Evolutionary conservation across 1,284 basidiomycete species (phyloP), one percentile per base, ranked within the genome.

Genomic region (Microbotryum violaceum): DNA sequence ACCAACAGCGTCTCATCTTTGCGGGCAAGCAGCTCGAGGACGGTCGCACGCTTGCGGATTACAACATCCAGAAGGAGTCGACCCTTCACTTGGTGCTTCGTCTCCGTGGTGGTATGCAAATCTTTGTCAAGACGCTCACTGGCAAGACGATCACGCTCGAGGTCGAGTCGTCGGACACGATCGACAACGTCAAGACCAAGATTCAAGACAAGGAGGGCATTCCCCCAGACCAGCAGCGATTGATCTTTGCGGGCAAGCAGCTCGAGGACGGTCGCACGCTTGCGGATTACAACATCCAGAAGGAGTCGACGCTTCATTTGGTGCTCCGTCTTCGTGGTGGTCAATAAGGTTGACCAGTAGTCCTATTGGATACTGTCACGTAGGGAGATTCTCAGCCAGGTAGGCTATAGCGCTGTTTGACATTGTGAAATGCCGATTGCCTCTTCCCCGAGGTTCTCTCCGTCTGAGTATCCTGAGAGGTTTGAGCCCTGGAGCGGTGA

Each of bases 41-140:
- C 77, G 92, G 91, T 61, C 87, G 91, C 73, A 96, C 91, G 33
- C 82, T 96, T 61, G 86, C 82, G 68, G 89, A 93, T 79, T 93
- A 94, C 81, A 91, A 88, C 83, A 97, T 97, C 74, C 94, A 91
- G 80, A 91, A 91, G 81, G 89, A 91, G 80, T 88, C 86, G 46
- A 98, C 94, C 61, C 87, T 98, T 66, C 93, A 98, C 79, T 79
- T 97, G 68, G 94, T 98, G 67, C 85, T 97, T 65, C 85, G 89
- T 77, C 82, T 86, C 51, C 82, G 85, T 82, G 72, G 89, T 76
- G 89, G 89, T 65, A 71, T 91, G 90, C 90, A 92, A 79, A 92
- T 92, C 75, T 92, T 92, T 78, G 90, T 93, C 64, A 92, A 93
- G 79, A 67, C 89, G 83, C 89, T 97, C 71, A 96, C 93, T 82